phyloP scores from a whole-genome alignment of 805 yeast species.

The Wickerhamomyces bovis region DNA sequence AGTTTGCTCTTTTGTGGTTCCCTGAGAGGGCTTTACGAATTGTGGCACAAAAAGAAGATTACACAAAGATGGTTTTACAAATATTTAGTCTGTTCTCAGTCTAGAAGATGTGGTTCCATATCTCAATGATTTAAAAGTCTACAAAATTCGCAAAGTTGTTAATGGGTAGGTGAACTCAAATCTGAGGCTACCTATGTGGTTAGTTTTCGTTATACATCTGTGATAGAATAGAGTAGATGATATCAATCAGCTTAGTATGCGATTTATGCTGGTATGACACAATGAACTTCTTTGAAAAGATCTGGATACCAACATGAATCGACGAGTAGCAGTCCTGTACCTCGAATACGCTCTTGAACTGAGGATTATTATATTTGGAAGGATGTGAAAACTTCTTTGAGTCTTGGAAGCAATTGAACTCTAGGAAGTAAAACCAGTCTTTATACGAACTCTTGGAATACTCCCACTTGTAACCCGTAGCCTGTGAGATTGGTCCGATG shows the following conservation, averaged over 20 bases:
- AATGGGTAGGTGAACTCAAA: no score
- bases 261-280: conserved; percentile 17
- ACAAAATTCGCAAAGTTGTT: no score
- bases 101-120: no score
- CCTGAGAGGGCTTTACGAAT: no score
- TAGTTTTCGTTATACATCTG: conserved; percentile 13
- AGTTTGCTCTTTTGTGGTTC: not conserved
- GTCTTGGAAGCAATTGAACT: conserved; percentile 22
- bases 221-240: conserved; percentile 14
- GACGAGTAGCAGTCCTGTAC: conserved; percentile 17
- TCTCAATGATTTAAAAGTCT: no score
- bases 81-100: no score
- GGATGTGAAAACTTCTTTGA: conserved; percentile 16
- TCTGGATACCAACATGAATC: conserved; percentile 16
- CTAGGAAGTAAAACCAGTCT: conserved; percentile 16
- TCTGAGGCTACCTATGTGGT: no score
- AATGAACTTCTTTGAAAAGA: conserved; percentile 17
- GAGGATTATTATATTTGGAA: conserved; percentile 10
- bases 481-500: conserved; percentile 15
- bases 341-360: conserved; percentile 6
- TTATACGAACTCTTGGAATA: conserved; percentile 18
- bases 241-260: conserved; percentile 18
- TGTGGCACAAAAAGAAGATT: no score
- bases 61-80: no score
- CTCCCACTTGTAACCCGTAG: conserved; percentile 23